Conservation (phyloP, 345 rosid genomes). For the Erodium maritimum region DNA sequence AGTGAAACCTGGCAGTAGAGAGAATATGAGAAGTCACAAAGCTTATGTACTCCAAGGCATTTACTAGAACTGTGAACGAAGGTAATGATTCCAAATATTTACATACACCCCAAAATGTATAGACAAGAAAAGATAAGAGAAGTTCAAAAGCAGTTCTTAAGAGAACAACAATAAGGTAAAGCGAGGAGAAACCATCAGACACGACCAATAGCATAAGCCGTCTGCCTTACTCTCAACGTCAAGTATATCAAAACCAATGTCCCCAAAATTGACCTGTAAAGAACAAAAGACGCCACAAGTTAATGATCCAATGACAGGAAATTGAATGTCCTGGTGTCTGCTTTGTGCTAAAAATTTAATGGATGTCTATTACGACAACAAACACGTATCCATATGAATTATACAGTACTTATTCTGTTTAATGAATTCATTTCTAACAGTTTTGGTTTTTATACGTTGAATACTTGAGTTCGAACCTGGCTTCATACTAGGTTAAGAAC, state of each 20-base stretch:
- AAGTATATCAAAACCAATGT: conserved; percentile 74
- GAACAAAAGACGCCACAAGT: background rate
- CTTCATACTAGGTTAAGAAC: conserved; percentile 13
- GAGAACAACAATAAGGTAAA: background rate
- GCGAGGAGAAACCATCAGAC: conserved; percentile 13
- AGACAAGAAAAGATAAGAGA: too few relatives aligned
- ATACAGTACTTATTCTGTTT: background rate
- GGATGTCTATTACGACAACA: too few relatives aligned
- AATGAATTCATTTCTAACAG: background rate
- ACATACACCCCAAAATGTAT: too few relatives aligned
- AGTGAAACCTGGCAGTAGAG: too few relatives aligned
- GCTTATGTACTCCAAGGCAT: too few relatives aligned
- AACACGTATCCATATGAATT: too few relatives aligned
- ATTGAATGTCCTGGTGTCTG: background rate
- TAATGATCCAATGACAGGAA: background rate
- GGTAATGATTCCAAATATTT: too few relatives aligned
- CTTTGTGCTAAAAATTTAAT: background rate
- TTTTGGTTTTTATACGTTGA: background rate
- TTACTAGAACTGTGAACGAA: too few relatives aligned
- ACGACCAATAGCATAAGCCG: conserved; percentile 33
- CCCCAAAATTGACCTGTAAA: conserved; percentile 78
- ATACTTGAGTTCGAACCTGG: background rate
- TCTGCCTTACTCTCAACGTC: conserved; percentile 66
- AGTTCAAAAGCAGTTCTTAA: background rate
- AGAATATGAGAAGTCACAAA: too few relatives aligned